Conservation (phyloP, 495 filamentous ascomycete genomes). For the Aspergillus biplanus region DNA sequence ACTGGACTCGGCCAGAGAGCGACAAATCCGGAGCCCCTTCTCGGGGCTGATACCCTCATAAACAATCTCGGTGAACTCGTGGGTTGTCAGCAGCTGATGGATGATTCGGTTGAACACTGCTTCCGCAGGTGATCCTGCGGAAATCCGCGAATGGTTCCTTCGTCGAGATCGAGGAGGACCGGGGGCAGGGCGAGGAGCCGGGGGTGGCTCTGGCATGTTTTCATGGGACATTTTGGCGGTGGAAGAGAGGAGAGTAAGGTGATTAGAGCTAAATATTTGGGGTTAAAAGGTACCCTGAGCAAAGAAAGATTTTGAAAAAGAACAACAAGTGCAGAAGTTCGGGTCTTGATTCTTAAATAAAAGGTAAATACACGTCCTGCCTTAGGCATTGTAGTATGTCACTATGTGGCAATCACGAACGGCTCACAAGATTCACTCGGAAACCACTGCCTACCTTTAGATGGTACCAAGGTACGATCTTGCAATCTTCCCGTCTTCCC, state of each 20-base stretch:
- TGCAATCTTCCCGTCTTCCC: no score
- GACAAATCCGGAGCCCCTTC: neutral
- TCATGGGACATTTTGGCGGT: neutral
- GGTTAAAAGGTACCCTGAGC: neutral
- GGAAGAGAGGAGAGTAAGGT: neutral
- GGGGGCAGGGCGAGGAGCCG: neutral
- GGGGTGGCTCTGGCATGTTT: neutral
- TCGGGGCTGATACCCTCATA: neutral
- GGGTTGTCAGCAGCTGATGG: neutral
- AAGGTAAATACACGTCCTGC: neutral
- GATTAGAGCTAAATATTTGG: neutral
- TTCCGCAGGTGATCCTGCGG: neutral
- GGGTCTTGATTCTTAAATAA: neutral
- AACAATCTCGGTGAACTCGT: neutral
- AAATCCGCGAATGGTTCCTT: neutral
- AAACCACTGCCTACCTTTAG: no score
- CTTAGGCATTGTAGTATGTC: no score
- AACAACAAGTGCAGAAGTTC: neutral
- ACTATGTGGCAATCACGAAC: no score
- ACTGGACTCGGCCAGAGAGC: neutral
- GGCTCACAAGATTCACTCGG: no score
- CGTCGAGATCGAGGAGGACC: neutral
- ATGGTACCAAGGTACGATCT: no score
- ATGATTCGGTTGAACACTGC: neutral
- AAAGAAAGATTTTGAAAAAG: neutral